These are phyloP conservation scores for Kentomonas sorsogonicus DNA, from an alignment of 208 protist genomes.

Conservation along the genomic window DNA sequence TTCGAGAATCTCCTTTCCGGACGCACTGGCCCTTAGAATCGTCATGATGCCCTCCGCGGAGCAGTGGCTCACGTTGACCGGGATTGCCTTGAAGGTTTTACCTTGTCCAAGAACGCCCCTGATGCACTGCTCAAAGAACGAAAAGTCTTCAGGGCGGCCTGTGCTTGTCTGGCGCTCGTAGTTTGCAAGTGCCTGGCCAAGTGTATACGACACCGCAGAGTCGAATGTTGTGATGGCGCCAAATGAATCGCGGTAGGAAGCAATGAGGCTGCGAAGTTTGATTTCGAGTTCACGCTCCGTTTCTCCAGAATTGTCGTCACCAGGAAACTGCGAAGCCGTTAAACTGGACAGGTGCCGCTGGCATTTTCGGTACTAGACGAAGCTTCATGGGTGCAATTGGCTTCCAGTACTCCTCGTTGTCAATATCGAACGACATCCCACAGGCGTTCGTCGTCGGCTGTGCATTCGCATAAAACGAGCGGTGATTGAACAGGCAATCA, in stretches of 20 bases:
- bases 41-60: conserved; percentile 60
- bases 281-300: conserved; percentile 56
- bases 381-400: conserved; percentile 87
- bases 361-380: conserved; percentile 72
- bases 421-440: conserved; percentile 72
- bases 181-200: conserved; percentile 69
- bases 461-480: conserved; percentile 85
- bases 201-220: conserved; percentile 65
- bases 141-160: conserved; percentile 31
- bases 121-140: conserved; percentile 80
- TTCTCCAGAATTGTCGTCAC: background rate
- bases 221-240: conserved; percentile 74
- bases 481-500: conserved; percentile 85
- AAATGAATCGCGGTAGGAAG: conserved; percentile 63
- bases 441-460: conserved; percentile 53
- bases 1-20: conserved; percentile 84
- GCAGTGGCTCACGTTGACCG: conserved; percentile 82
- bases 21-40: conserved; percentile 35
- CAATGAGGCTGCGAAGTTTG: conserved; percentile 37
- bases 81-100: conserved; percentile 89
- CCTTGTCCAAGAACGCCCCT: conserved; percentile 78
- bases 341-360: conserved; percentile 60
- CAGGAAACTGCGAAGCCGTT: conserved; percentile 19
- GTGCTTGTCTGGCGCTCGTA: conserved; percentile 76
- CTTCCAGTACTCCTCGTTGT: conserved; percentile 90